Evolutionary conservation across 2,329 filamentous ascomycete species (phyloP).

Genomic region (Hypoxylon sp.): DNA sequence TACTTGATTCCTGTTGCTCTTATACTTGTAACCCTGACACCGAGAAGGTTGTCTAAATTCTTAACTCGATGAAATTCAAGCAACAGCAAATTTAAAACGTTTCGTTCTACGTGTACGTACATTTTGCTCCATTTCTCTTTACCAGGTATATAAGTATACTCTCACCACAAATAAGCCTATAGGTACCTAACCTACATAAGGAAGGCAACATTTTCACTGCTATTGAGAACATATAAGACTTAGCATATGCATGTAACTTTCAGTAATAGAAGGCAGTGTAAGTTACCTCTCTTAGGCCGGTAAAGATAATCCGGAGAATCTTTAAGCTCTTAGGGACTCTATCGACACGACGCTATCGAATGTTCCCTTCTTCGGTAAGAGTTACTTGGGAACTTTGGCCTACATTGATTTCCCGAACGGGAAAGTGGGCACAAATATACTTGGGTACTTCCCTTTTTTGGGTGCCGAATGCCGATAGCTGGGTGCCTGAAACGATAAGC

Average conservation of each 20-base stretch:
- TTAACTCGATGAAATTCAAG: no score
- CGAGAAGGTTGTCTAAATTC: no score
- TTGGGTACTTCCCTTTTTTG: neutral
- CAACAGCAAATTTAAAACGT: no score
- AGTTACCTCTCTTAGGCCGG: neutral
- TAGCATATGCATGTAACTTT: neutral
- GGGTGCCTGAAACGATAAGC: constrained; percentile 24
- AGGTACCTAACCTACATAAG: neutral
- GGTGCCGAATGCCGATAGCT: constrained; percentile 17
- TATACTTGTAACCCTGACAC: neutral
- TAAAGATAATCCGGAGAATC: neutral
- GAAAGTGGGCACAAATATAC: constrained; percentile 12
- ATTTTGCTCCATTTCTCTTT: no score
- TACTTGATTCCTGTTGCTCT: constrained; percentile 2
- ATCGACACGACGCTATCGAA: neutral
- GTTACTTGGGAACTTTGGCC: neutral
- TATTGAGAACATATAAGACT: neutral
- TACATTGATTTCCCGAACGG: constrained; percentile 2
- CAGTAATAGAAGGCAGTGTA: neutral
- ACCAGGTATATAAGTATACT: no score
- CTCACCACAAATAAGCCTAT: no score
- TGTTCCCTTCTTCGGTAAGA: neutral
- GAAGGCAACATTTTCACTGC: neutral
- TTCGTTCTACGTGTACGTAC: no score
- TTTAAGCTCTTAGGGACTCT: neutral